These are phyloP conservation scores for Phytophthora capsici DNA, from an alignment of 352 stramenopile genomes.

Conservation along the genomic window DNA sequence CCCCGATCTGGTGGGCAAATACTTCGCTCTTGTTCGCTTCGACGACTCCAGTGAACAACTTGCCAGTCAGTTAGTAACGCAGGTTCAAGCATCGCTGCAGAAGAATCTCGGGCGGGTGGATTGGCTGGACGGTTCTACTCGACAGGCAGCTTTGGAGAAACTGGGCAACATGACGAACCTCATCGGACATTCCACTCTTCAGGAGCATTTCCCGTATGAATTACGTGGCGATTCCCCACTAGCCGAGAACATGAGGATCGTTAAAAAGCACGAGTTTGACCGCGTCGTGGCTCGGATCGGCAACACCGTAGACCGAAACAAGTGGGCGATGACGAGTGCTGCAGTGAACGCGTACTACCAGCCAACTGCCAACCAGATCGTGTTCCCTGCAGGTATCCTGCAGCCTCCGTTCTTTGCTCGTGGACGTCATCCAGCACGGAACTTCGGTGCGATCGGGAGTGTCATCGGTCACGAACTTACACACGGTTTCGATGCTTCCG, in stretches of 20 bases:
- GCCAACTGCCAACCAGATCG: conserved; percentile 88
- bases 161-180: conserved; percentile 82
- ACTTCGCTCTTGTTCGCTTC: conserved; percentile 93
- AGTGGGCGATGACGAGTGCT: conserved; percentile 93
- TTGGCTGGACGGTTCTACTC: conserved; percentile 91
- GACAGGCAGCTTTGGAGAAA: conserved; percentile 86
- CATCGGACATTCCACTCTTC: conserved; percentile 59
- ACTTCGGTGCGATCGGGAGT: conserved; percentile 94
- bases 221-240: conserved; percentile 43
- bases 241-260: conserved; percentile 58
- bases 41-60: conserved; percentile 77
- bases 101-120: conserved; percentile 78
- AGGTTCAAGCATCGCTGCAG: conserved; percentile 82
- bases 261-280: conserved; percentile 55
- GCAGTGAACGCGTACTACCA: conserved; percentile 93
- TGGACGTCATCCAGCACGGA: conserved; percentile 84
- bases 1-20: conserved; percentile 83
- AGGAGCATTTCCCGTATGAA: conserved; percentile 66
- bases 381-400: conserved; percentile 96
- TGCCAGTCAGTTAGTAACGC: conserved; percentile 87
- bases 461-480: conserved; percentile 97
- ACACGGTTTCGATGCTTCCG: conserved; percentile 95
- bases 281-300: conserved; percentile 49
- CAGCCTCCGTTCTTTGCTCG: conserved; percentile 94
- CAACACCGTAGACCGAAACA: conserved; percentile 55